Percentiles rank a stretch among this genome's conserved stretches.
These are phyloP conservation scores for Cytospora leucostoma DNA, from an alignment of 2,329 filamentous ascomycete species.

Conservation along the genomic window DNA sequence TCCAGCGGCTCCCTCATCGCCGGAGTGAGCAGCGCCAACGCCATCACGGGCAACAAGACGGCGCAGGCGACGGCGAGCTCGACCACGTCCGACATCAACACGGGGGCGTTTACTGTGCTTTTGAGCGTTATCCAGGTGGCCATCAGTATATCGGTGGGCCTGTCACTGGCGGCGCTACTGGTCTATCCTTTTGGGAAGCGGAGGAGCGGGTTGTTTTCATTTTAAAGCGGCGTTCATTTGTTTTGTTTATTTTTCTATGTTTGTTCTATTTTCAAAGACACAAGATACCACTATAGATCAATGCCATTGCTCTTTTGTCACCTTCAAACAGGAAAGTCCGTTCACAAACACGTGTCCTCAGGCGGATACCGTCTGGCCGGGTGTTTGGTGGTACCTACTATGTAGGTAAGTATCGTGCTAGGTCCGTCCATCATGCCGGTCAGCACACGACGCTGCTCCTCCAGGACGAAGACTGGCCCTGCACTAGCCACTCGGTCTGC, in stretches of 20 bases:
- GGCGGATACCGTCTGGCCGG: no score
- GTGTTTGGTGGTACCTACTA: no score
- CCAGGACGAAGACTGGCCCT: no score
- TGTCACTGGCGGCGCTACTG: conserved; percentile 58
- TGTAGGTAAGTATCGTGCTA: no score
- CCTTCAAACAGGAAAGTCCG: background rate
- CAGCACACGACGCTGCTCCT: no score
- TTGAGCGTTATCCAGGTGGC: conserved; percentile 62
- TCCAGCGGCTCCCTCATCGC: conserved; percentile 60
- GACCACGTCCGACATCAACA: conserved; percentile 40
- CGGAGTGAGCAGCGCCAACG: conserved; percentile 58
- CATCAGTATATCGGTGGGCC: conserved; percentile 62
- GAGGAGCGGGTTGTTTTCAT: conserved; percentile 58
- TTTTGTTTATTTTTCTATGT: background rate
- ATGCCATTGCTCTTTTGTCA: background rate
- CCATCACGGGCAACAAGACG: conserved; percentile 50
- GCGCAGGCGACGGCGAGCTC: conserved; percentile 31
- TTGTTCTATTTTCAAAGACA: background rate
- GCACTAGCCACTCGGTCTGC: no score
- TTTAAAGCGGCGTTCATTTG: conserved; percentile 37
- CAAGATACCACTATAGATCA: background rate
- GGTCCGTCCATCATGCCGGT: no score
- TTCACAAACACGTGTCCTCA: background rate
- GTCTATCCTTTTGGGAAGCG: conserved; percentile 60
- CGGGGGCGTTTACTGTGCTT: conserved; percentile 54